Base-by-base conservation (phyloP, 352 stramenopile genomes). In the Pythium apleroticum region DNA sequence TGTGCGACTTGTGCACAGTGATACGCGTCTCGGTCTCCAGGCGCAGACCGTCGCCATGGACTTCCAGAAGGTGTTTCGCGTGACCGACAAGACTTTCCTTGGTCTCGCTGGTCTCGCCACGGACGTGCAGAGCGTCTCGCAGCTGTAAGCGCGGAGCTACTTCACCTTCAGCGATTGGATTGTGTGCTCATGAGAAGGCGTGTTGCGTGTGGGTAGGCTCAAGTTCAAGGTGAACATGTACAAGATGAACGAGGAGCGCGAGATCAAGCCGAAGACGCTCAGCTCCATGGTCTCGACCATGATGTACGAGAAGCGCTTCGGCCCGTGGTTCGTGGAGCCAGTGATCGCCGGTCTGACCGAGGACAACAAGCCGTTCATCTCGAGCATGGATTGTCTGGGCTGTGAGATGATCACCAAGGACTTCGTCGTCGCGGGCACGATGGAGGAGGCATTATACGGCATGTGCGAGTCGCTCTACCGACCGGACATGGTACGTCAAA, bases 251-350 rank as follows among this genome's bases (percentile, higher is more conserved):
- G 98, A 99, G 75, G 96, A 99, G 74, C 82, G 98, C 57, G 93
- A 99, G 30, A 99, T 99, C 69, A 99, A 98, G 69, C 97, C 97
- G 17, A 90, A 98, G 74, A 98, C 98, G 12, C 97, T 99, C 61
- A 96, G 89, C 52, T 91, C 97, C 65, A 76, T 99, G 64, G 61
- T 99, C 31, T 98, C 89, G 31, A 95, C 89, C 67, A 95, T 99
- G 73, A 93, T 99, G 72, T 99, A 99, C 79, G 95, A 99, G 79
- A 99, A 99, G 73, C 82, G 87, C 30, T 99, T 99, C 76, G 98
- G 97, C 24, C 98, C 98, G 54, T 99, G 98, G 82, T 99, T 99
- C 78, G 86, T 98, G 22, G 97, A 99, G 76, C 98, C 98, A 8
- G 83, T 99, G 12, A 97, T 99, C 57, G 97, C 97, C 6, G 98